Percentiles rank a stretch among this genome's conserved stretches.
These are phyloP conservation scores for Penicillium sp. DNA, from an alignment of 2,329 filamentous ascomycete genomes.

Conservation along the genomic window DNA sequence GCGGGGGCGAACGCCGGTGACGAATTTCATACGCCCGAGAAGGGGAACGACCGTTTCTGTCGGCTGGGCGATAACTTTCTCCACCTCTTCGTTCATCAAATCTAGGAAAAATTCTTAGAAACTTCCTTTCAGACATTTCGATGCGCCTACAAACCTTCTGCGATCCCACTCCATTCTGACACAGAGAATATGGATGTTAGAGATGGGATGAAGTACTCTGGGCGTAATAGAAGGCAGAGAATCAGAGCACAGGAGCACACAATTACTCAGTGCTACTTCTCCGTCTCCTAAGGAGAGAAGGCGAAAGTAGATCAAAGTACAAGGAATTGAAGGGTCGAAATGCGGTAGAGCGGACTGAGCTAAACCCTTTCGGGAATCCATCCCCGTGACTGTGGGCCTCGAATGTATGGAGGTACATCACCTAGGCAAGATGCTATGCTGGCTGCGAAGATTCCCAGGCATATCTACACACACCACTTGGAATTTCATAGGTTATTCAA, in stretches of 20 bases:
- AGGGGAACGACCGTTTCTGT: slow-evolving; percentile 31
- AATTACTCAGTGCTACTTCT: background rate
- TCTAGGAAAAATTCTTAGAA: slow-evolving; percentile 22
- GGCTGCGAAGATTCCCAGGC: too few relatives aligned
- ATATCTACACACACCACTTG: background rate
- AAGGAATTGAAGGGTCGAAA: slow-evolving; percentile 1
- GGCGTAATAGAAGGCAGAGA: background rate
- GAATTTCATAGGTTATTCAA: background rate
- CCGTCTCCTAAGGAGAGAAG: background rate
- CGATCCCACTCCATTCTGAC: slow-evolving; percentile 41
- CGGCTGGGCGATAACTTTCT: slow-evolving; percentile 44
- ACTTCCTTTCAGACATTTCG: background rate
- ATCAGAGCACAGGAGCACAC: background rate
- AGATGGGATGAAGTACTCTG: background rate
- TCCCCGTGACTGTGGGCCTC: background rate
- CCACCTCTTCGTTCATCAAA: slow-evolving; percentile 44
- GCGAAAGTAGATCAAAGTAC: background rate
- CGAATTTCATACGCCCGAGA: slow-evolving; percentile 36
- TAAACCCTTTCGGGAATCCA: background rate
- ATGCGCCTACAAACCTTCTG: slow-evolving; percentile 38
- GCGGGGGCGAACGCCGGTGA: slow-evolving; percentile 36
- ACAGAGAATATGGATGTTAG: background rate
- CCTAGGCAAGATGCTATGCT: background rate
- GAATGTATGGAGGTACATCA: background rate
- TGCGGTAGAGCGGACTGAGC: background rate